phyloP scores from a whole-genome alignment of 305 asterid genomes.

The Nicotiana rustica region DNA sequence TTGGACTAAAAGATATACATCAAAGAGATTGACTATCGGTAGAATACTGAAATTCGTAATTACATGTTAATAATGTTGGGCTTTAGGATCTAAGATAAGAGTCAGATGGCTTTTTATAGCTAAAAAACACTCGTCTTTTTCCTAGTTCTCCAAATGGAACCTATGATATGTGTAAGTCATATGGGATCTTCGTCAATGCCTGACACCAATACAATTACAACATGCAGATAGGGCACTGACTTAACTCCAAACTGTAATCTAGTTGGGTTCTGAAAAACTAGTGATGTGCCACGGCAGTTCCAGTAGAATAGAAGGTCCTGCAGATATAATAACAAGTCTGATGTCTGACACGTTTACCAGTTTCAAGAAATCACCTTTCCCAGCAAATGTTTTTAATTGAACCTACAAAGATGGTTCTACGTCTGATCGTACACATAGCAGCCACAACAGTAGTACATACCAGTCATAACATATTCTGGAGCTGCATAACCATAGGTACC shows the following conservation, averaged over 20 bases:
- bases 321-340: not conserved
- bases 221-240: not conserved
- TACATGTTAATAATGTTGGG: not conserved
- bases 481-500: constrained; percentile 96
- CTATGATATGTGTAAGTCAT: not conserved
- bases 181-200: not conserved
- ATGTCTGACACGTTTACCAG: not conserved
- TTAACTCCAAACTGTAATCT: not conserved
- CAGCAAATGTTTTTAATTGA: no score
- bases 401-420: not conserved
- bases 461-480: constrained; percentile 94
- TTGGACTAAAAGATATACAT: not conserved
- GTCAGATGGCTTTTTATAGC: not conserved
- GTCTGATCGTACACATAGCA: not conserved
- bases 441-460: constrained; percentile 40
- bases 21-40: not conserved
- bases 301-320: not conserved
- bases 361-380: no score
- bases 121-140: not conserved
- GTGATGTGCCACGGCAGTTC: not conserved
- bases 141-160: not conserved
- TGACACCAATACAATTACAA: not conserved
- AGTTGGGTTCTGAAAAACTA: not conserved
- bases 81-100: not conserved
- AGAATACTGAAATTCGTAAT: not conserved